Evolutionary conservation across 108 stramenopile species (phyloP).

Genomic region (Nannochloropsis salina): DNA sequence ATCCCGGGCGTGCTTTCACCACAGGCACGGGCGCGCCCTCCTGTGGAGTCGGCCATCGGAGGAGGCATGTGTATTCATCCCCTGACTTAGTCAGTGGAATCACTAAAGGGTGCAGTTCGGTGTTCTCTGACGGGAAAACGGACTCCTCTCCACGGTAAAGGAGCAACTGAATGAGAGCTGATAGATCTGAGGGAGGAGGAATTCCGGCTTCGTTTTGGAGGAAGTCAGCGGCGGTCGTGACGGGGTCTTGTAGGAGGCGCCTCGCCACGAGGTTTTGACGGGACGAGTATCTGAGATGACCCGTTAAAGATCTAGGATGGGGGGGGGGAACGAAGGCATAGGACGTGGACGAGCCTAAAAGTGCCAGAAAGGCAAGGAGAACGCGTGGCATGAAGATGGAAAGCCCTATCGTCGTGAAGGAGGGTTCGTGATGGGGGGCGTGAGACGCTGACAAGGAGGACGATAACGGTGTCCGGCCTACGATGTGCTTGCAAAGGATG

Average conservation of each 20-base stretch:
- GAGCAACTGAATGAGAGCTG: background rate
- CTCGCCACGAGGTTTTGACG: background rate
- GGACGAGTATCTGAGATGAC: background rate
- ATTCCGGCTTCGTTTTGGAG: background rate
- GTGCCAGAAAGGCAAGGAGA: no score
- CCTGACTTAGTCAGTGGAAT: background rate
- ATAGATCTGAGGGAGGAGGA: background rate
- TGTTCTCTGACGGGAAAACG: background rate
- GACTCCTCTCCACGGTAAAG: slow-evolving; percentile 14
- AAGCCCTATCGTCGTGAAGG: no score
- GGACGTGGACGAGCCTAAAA: background rate
- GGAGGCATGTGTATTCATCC: slow-evolving; percentile 2
- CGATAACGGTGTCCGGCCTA: no score
- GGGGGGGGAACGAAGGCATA: background rate
- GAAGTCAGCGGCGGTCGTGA: slow-evolving; percentile 16
- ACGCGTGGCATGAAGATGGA: no score
- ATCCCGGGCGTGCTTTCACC: background rate
- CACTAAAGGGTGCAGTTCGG: background rate
- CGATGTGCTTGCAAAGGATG: no score
- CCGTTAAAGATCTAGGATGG: background rate
- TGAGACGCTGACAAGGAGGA: no score
- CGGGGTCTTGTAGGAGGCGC: background rate
- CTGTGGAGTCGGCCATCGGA: slow-evolving; percentile 11
- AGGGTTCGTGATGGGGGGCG: no score
- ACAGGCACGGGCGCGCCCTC: background rate